phyloP scores from a whole-genome alignment of 1,139 yeast species.

The Blastobotrys indianensis region DNA sequence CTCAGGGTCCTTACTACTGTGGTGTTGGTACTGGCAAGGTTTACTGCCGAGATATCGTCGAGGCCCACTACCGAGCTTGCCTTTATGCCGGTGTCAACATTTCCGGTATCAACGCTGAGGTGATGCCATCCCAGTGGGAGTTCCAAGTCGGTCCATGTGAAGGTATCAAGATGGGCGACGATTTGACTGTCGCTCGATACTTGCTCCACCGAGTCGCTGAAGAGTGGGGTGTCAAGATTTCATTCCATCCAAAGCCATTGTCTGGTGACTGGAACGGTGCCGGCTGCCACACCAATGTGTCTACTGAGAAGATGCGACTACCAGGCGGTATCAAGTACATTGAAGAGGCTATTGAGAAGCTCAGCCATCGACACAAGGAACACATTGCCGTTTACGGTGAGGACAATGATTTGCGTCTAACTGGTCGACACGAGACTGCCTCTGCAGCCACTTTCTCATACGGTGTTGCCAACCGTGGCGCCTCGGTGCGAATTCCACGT shows the following conservation, averaged over 20 bases:
- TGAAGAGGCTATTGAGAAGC: conserved; percentile 87
- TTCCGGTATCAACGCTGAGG: conserved; percentile 98
- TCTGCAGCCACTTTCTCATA: conserved; percentile 83
- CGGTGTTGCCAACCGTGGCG: conserved; percentile 99
- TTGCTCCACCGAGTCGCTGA: conserved; percentile 92
- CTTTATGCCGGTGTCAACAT: conserved; percentile 82
- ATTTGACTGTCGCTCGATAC: conserved; percentile 94
- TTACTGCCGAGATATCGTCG: conserved; percentile 95
- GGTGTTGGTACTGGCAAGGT: conserved; percentile 99
- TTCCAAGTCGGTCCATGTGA: conserved; percentile 98
- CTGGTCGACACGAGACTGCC: conserved; percentile 98
- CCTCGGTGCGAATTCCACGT: conserved; percentile 97
- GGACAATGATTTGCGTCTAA: conserved; percentile 90
- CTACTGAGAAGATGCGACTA: conserved; percentile 83
- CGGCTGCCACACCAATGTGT: conserved; percentile 98
- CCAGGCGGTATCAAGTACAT: conserved; percentile 96
- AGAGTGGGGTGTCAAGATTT: conserved; percentile 96
- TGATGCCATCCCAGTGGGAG: conserved; percentile 99
- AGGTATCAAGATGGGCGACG: conserved; percentile 95
- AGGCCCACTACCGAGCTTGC: conserved; percentile 99
- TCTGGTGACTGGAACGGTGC: conserved; percentile 99
- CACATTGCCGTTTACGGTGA: conserved; percentile 93
- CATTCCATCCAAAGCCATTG: conserved; percentile 98
- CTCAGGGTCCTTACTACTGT: conserved; percentile 99
- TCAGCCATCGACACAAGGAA: conserved; percentile 94